Base-by-base conservation (phyloP, 208 protist genomes). In the Wallacemonas sp. region DNA sequence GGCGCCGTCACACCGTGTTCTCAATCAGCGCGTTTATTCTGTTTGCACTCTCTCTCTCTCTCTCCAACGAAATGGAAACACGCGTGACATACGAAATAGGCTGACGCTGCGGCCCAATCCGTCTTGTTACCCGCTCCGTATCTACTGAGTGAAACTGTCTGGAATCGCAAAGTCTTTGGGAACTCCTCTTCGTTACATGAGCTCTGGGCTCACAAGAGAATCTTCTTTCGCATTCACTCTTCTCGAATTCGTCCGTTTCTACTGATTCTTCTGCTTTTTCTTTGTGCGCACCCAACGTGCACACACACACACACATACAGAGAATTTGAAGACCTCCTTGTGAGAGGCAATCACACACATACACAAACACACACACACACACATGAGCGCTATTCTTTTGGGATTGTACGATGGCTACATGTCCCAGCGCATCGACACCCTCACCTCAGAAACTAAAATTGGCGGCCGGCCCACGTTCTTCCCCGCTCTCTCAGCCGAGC, bases 351-450 rank as follows among this genome's bases (percentile, higher is more conserved):
- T 45, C 24, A 65, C 60, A 65, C n/a, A 30, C 31, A n/a, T 19
- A 61, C 33, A 14, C 33, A 30, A 9, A 44, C 36, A 58, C 33
- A 58, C 17, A 33, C 5, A 39, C 6, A 34, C 11, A 15, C 27
- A 27, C 8, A 58, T 58, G 66, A 34, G 54, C 1, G 55, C 55
- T 9, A 77, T 85, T 26, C 71, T 90, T 21, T 60, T 94, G 41
- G 88, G 84, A 21, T 53, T 94, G 21, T 94, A 86, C 71, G 88
- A 91, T 63, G 88, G 84, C 21, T 94, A 91, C 75, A 91, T 94
- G 88, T 64, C 77, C 0, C 49, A 33, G 8, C 30, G 64, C 1
- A 62, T 60, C 22, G 79, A 94, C 63, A 33, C 33, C 17, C 73
- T 90, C 36, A 88, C 88, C 1, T 91, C 79, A 0, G 80, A 87